These are phyloP conservation scores for Rhinocladiella mackenziei DNA, from an alignment of 2,329 filamentous ascomycete genomes.

Conservation along the genomic window DNA sequence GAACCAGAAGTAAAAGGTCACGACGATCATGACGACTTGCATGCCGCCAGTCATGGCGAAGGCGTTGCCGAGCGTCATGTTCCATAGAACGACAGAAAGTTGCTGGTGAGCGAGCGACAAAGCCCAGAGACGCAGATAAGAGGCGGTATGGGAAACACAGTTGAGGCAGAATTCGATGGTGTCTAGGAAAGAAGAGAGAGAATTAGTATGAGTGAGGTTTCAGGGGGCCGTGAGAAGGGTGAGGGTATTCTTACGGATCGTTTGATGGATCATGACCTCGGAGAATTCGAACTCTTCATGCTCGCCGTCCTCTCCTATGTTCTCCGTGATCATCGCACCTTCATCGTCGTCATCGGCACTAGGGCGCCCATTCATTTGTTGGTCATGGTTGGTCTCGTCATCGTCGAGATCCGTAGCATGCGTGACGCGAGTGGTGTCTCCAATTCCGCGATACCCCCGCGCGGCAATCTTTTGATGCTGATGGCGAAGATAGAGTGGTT, in stretches of 20 bases:
- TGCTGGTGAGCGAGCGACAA: slow-evolving; percentile 96
- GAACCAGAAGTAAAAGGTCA: slow-evolving; percentile 87
- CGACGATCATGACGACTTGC: slow-evolving; percentile 75
- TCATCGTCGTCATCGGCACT: slow-evolving; percentile 74
- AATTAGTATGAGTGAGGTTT: not conserved
- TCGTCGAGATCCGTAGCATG: slow-evolving; percentile 89
- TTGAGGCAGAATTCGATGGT: slow-evolving; percentile 86
- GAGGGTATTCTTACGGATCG: slow-evolving; percentile 69
- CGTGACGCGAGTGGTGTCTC: slow-evolving; percentile 73
- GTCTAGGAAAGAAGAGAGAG: slow-evolving; percentile 13
- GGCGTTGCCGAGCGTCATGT: slow-evolving; percentile 82
- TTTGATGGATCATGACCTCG: slow-evolving; percentile 97
- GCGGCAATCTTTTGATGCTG: slow-evolving; percentile 88
- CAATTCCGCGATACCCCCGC: slow-evolving; percentile 87
- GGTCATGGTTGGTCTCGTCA: slow-evolving; percentile 41
- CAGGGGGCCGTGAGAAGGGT: too few relatives aligned
- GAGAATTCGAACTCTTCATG: slow-evolving; percentile 97
- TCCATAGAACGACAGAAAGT: slow-evolving; percentile 91
- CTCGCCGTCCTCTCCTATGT: slow-evolving; percentile 65
- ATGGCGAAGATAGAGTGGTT: slow-evolving; percentile 90
- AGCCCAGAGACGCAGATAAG: slow-evolving; percentile 97
- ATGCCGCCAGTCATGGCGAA: slow-evolving; percentile 61
- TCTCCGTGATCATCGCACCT: slow-evolving; percentile 84
- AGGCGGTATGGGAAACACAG: slow-evolving; percentile 97
- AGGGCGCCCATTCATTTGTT: slow-evolving; percentile 55